phyloP scores from a whole-genome alignment of 768 basidiomycete species.

The Amanita jacksonii region DNA sequence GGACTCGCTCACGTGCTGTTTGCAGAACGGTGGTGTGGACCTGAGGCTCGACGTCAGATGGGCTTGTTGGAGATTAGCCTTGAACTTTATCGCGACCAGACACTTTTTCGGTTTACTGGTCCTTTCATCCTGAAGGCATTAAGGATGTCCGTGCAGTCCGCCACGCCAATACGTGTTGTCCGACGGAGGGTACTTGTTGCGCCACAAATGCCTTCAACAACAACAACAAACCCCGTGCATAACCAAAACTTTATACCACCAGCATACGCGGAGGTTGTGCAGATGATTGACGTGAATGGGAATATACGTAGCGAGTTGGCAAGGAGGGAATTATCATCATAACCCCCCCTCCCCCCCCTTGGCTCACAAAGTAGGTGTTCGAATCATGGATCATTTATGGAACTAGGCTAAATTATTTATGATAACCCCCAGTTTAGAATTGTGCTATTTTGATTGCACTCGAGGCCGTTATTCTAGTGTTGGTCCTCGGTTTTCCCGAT shows the following conservation, averaged over 20 bases:
- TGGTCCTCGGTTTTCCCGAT: too few relatives aligned
- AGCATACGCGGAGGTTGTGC: neutral
- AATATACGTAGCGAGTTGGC: neutral
- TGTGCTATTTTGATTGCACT: too few relatives aligned
- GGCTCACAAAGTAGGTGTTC: too few relatives aligned
- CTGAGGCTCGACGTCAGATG: neutral
- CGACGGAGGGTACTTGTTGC: neutral
- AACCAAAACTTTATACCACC: too few relatives aligned
- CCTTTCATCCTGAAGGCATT: neutral
- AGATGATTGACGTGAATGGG: constrained; percentile 1
- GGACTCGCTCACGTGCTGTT: neutral
- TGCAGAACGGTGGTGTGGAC: neutral
- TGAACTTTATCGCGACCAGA: neutral
- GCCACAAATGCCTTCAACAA: neutral
- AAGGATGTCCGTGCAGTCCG: neutral
- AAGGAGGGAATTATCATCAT: neutral
- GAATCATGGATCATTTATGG: too few relatives aligned
- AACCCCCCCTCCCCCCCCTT: neutral
- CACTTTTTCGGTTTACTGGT: neutral
- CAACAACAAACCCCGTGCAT: too few relatives aligned
- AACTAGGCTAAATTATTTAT: too few relatives aligned
- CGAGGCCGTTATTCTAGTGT: too few relatives aligned
- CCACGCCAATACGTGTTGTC: neutral
- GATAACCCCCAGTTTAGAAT: too few relatives aligned
- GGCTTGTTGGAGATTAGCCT: neutral